phyloP scores from a whole-genome alignment of 139 green algal genomes.

The Chlorella sp. region DNA sequence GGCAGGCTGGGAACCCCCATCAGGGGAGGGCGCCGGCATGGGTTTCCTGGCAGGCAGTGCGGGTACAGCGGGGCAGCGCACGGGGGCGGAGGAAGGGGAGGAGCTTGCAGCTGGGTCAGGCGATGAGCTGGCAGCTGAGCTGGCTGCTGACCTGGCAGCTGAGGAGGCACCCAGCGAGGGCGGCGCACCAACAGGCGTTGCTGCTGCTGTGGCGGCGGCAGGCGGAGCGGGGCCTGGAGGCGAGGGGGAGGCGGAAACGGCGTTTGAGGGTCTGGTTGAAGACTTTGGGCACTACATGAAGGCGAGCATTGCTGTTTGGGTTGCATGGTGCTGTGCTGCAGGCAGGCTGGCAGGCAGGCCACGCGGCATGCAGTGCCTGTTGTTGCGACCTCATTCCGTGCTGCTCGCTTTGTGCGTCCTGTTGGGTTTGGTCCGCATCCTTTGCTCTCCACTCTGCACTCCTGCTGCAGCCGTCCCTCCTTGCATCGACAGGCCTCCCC shows the following conservation, averaged over 20 bases:
- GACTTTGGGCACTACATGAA: constrained; percentile 2
- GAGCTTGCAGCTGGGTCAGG: too few species aligned
- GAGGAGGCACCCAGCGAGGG: neutral
- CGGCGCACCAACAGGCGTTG: neutral
- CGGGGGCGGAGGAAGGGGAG: too few species aligned
- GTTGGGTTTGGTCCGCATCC: neutral
- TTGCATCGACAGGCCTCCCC: too few species aligned
- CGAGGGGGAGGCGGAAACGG: neutral
- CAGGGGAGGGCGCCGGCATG: too few species aligned
- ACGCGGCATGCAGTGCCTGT: neutral
- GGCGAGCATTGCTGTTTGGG: neutral
- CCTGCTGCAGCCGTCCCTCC: too few species aligned
- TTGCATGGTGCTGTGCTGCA: neutral
- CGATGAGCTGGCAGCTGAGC: too few species aligned
- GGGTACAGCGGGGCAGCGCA: too few species aligned
- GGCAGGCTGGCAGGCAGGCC: too few species aligned
- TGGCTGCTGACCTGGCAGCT: too few species aligned
- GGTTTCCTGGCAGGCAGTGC: too few species aligned
- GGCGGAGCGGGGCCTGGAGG: neutral
- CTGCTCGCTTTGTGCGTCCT: neutral
- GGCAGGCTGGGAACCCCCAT: too few species aligned
- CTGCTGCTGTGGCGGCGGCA: neutral
- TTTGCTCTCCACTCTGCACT: neutral
- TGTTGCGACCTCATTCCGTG: neutral
- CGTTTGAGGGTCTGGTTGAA: neutral